Percentiles rank a stretch among this genome's conserved stretches.
These are phyloP conservation scores for Stephania cephalantha DNA, from an alignment of 164 flowering plant species.

Conservation along the genomic window DNA sequence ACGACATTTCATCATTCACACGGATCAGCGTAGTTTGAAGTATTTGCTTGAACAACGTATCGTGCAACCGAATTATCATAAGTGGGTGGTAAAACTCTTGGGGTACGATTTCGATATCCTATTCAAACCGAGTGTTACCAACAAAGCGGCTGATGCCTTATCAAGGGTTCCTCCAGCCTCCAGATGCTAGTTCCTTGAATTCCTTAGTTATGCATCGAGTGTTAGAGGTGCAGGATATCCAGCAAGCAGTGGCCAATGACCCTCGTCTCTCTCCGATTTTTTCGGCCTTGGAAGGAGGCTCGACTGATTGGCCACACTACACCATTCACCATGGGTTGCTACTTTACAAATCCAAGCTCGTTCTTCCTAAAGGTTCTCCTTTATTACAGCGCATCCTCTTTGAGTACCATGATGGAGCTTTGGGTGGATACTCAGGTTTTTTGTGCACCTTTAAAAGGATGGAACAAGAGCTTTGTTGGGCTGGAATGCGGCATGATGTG, in stretches of 20 bases:
- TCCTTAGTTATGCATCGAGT: not conserved
- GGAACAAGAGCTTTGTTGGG: conserved; percentile 7
- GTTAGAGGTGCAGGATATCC: not conserved
- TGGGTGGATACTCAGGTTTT: not conserved
- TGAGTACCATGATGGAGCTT: too few species aligned
- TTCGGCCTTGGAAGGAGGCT: too few species aligned
- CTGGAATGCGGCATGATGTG: conserved; percentile 4
- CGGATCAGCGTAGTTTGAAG: too few species aligned
- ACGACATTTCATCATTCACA: too few species aligned
- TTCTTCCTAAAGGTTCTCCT: not conserved
- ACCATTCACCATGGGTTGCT: not conserved
- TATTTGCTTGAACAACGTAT: too few species aligned
- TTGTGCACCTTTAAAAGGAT: not conserved
- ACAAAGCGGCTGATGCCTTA: not conserved
- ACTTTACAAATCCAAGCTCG: not conserved
- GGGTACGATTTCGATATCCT: too few species aligned
- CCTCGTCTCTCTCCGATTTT: too few species aligned
- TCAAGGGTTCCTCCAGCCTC: not conserved
- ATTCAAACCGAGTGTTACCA: too few species aligned
- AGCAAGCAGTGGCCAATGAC: not conserved
- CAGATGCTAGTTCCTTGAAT: too few species aligned
- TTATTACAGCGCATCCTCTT: not conserved
- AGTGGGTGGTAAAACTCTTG: too few species aligned
- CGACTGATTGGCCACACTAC: too few species aligned
- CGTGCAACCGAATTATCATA: too few species aligned